A percentile compares a stretch with the other conserved stretches of the same genome.
Evolutionary conservation across 2,329 filamentous ascomycete species (phyloP).

Genomic region (Pyricularia grisea): DNA sequence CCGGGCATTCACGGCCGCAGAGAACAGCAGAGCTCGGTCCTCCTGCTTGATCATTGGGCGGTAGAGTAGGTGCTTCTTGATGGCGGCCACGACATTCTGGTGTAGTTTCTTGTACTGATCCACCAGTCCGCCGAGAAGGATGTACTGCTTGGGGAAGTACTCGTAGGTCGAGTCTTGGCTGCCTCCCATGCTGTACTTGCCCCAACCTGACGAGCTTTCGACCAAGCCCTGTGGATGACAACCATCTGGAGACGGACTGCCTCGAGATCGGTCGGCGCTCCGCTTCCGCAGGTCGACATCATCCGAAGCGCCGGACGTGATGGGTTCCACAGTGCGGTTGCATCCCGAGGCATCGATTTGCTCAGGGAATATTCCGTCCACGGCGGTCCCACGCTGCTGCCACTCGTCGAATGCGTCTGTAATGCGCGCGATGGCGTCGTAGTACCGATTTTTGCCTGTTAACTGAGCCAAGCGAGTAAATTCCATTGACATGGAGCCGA

Average conservation of each 20-base stretch:
- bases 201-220: conserved; percentile 29
- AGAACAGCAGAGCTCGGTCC: conserved; percentile 62
- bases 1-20: conserved; percentile 48
- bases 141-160: conserved; percentile 62
- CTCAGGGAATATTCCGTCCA: conserved; percentile 76
- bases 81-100: conserved; percentile 54
- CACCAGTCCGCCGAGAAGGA: conserved; percentile 67
- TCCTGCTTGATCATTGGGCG: conserved; percentile 62
- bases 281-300: background rate
- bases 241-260: conserved; percentile 23
- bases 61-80: conserved; percentile 67
- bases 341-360: conserved; percentile 73
- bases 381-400: conserved; percentile 57
- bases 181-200: conserved; percentile 52
- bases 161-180: conserved; percentile 64
- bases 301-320: conserved; percentile 2
- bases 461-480: conserved; percentile 85
- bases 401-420: conserved; percentile 69
- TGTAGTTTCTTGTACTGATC: conserved; percentile 68
- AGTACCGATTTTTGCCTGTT: conserved; percentile 73
- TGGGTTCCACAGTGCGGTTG: conserved; percentile 40
- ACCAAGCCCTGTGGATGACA: conserved; percentile 54
- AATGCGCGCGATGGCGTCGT: conserved; percentile 80
- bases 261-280: conserved; percentile 14
- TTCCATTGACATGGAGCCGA: conserved; percentile 76